Percentiles rank a stretch among this genome's conserved stretches.
Evolutionary conservation across 805 yeast species (phyloP).

Genomic region (Maudiozyma serrabonitensis): DNA sequence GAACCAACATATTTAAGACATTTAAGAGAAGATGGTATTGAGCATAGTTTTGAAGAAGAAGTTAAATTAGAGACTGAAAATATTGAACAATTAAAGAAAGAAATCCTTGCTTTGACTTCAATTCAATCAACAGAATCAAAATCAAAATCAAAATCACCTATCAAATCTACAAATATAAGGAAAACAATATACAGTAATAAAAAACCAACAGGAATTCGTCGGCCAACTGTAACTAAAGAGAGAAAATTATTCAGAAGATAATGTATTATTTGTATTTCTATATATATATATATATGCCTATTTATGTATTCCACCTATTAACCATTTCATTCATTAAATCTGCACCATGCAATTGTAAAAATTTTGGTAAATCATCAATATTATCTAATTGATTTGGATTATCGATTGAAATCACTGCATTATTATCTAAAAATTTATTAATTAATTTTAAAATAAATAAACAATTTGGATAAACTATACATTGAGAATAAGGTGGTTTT

Average conservation of each 20-base stretch:
- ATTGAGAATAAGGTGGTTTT: conserved; percentile 50
- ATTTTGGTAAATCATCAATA: conserved; percentile 48
- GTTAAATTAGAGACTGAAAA: conserved; percentile 10
- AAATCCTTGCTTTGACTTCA: neutral
- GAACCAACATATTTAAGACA: conserved; percentile 32
- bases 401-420: conserved; percentile 35
- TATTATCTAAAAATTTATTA: conserved; percentile 23
- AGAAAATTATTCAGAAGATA: conserved; percentile 18
- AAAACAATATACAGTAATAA: neutral
- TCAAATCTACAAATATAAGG: neutral
- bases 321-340: conserved; percentile 64
- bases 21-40: conserved; percentile 22
- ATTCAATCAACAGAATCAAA: neutral
- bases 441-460: conserved; percentile 64
- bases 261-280: neutral
- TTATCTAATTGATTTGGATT: conserved; percentile 32
- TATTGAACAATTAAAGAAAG: conserved; percentile 12
- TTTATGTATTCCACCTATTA: conserved; percentile 41
- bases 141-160: neutral
- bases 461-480: conserved; percentile 68
- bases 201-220: conserved; percentile 9
- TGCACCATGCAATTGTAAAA: conserved; percentile 30
- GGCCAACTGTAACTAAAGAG: conserved; percentile 20
- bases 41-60: conserved; percentile 15
- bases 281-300: neutral